Conservation (phyloP, 1,284 basidiomycete genomes). For the Wallemia ichthyophaga region DNA sequence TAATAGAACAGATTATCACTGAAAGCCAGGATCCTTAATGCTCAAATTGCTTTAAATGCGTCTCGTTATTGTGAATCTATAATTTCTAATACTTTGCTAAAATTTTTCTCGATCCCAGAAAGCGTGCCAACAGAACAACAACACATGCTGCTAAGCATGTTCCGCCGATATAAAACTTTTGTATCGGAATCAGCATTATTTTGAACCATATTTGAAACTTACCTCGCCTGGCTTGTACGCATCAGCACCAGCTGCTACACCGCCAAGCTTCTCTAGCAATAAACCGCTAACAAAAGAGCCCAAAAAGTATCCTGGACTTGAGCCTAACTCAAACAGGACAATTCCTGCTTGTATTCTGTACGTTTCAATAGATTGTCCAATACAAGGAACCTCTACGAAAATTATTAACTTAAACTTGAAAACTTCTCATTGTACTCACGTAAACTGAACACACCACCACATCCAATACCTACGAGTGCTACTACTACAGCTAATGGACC, state of each 20-base stretch:
- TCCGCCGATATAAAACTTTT: background rate
- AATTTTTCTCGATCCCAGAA: background rate
- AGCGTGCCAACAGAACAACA: background rate
- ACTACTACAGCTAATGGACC: background rate
- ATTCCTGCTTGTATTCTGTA: background rate
- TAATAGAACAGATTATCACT: too few species aligned
- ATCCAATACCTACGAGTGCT: background rate
- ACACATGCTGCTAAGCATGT: background rate
- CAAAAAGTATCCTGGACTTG: background rate
- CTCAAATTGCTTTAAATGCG: too few species aligned
- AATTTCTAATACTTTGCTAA: background rate
- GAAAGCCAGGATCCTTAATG: too few species aligned
- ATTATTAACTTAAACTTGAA: too few species aligned
- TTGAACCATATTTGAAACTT: too few species aligned
- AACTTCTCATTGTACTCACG: too few species aligned
- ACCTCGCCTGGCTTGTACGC: background rate
- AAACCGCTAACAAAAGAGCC: background rate
- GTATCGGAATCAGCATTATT: too few species aligned
- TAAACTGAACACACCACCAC: background rate
- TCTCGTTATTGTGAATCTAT: too few species aligned
- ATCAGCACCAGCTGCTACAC: background rate
- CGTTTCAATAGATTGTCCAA: background rate
- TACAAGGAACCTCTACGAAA: background rate
- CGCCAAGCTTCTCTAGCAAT: background rate
- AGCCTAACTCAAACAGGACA: background rate